Conservation (phyloP, 768 basidiomycete genomes). For the Tulasnella sp. region DNA sequence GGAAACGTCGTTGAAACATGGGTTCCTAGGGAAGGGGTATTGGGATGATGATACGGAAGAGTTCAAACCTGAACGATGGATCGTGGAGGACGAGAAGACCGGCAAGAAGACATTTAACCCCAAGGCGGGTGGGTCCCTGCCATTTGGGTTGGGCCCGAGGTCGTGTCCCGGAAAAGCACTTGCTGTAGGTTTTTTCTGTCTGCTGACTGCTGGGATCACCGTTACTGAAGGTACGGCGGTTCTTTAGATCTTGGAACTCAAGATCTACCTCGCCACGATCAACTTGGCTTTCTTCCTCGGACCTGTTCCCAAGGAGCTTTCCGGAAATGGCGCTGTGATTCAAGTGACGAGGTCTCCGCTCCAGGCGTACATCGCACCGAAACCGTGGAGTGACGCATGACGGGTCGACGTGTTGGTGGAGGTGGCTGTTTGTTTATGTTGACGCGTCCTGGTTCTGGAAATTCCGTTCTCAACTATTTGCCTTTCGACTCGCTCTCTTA, state of each 20-base stretch:
- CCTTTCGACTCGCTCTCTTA: not conserved
- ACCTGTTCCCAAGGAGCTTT: not conserved
- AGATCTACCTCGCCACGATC: constrained; percentile 8
- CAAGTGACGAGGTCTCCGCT: not conserved
- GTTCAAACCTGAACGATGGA: constrained; percentile 21
- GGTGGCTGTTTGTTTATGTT: not conserved
- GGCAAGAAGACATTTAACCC: not conserved
- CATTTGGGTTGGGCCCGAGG: constrained; percentile 5
- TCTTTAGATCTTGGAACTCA: not conserved
- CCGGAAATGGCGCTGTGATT: not conserved
- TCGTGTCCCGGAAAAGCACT: constrained; percentile 5
- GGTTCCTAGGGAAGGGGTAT: not conserved
- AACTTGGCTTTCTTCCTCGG: constrained; percentile 7
- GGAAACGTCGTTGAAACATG: not conserved
- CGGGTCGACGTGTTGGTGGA: not conserved
- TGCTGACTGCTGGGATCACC: not conserved
- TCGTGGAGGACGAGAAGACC: constrained; percentile 8
- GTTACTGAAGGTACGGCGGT: not conserved
- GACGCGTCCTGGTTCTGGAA: not conserved
- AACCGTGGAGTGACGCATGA: not conserved
- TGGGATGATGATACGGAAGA: not conserved
- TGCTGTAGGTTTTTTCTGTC: not conserved
- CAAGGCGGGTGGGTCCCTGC: not conserved
- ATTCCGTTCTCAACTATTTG: not conserved
- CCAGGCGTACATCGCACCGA: not conserved